These are phyloP conservation scores for Dothidotthia symphoricarpi DNA, from an alignment of 2,329 filamentous ascomycete genomes.

Conservation along the genomic window DNA sequence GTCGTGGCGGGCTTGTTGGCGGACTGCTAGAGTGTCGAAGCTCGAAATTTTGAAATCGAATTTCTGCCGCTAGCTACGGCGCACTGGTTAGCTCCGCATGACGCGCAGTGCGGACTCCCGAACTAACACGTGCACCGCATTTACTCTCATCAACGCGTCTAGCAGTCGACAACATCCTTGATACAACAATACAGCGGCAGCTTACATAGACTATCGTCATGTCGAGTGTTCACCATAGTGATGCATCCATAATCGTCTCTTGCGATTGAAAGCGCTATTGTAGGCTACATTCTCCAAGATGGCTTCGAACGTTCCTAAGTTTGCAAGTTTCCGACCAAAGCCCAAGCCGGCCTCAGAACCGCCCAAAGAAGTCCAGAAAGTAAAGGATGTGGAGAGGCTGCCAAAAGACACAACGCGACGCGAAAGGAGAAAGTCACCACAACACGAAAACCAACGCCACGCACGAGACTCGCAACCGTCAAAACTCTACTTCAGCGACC, in stretches of 20 bases:
- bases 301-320: conserved; percentile 60
- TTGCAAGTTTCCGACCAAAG: conserved; percentile 69
- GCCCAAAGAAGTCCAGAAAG: conserved; percentile 10
- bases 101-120: conserved; percentile 13
- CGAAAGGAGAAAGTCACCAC: conserved; percentile 39
- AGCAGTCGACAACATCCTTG: background rate
- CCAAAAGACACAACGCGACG: conserved; percentile 5
- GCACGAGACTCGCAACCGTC: conserved; percentile 5
- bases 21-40: conserved; percentile 8
- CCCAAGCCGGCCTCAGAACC: conserved; percentile 17
- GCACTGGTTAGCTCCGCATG: conserved; percentile 6
- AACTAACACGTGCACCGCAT: background rate
- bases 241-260: no score
- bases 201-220: no score
- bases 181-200: no score
- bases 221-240: no score
- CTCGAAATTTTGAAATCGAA: conserved; percentile 19
- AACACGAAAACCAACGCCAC: conserved; percentile 2
- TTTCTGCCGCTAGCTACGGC: conserved; percentile 12
- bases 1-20: conserved; percentile 18
- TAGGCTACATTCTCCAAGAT: conserved; percentile 10
- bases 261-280: no score
- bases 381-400: conserved; percentile 6
- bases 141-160: background rate
- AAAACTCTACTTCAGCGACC: conserved; percentile 53